Percentiles rank a stretch among this genome's conserved stretches.
phyloP scores from a whole-genome alignment of 1,139 yeast genomes.

The Kurtzmaniella quercitrusa region DNA sequence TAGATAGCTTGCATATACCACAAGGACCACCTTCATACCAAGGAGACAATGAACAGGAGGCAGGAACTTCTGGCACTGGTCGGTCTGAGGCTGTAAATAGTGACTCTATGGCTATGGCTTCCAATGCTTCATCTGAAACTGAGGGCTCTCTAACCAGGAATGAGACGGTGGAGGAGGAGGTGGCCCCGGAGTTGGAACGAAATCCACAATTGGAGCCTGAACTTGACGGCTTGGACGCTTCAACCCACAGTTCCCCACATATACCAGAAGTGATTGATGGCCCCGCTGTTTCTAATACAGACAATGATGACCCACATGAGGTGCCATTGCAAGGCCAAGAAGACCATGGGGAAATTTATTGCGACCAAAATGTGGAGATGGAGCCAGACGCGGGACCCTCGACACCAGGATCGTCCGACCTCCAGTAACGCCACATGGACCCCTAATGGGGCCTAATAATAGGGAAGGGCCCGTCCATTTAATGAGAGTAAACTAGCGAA shows the following conservation, averaged over 20 bases:
- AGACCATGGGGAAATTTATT: neutral
- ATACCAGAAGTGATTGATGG: neutral
- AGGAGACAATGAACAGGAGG: constrained; percentile 3
- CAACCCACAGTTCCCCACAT: neutral
- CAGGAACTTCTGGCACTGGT: neutral
- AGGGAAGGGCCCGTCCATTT: too few relatives aligned
- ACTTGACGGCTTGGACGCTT: neutral
- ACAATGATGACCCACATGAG: neutral
- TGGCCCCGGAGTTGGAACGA: neutral
- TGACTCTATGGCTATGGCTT: neutral
- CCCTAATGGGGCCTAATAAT: neutral
- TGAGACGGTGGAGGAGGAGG: neutral
- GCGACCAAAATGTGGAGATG: neutral
- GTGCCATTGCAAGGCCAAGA: neutral
- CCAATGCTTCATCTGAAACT: neutral
- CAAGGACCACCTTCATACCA: constrained; percentile 34
- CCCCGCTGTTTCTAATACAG: neutral
- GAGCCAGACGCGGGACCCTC: neutral
- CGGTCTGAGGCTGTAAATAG: neutral
- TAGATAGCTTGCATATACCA: constrained; percentile 33
- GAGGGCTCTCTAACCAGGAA: neutral
- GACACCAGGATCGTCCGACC: neutral
- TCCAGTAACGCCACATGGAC: neutral
- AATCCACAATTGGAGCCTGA: neutral
- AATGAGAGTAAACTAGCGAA: too few relatives aligned